phyloP scores from a whole-genome alignment of 352 stramenopile species.

The Phytophthora capsici region DNA sequence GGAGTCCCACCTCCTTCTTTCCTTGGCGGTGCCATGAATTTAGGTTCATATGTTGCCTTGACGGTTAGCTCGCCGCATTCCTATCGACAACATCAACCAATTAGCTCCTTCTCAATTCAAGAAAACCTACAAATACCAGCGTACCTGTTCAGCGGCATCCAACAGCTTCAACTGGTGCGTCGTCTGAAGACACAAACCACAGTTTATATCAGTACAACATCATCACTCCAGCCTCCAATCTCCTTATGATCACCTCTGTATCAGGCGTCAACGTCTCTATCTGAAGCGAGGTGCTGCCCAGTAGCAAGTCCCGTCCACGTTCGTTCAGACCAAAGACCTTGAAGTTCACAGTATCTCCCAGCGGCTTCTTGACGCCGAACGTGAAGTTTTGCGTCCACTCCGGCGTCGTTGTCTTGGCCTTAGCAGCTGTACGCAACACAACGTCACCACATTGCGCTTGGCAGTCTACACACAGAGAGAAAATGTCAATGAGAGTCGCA shows the following conservation, averaged over 20 bases:
- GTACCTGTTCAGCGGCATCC: constrained; percentile 23
- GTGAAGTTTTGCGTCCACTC: constrained; percentile 61
- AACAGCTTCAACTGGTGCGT: constrained; percentile 37
- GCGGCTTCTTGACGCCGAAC: constrained; percentile 59
- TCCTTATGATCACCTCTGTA: constrained; percentile 29
- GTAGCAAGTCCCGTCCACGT: constrained; percentile 42
- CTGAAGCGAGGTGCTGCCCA: constrained; percentile 47
- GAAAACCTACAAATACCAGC: background rate
- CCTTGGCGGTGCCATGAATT: constrained; percentile 32
- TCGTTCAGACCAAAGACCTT: constrained; percentile 60
- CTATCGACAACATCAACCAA: background rate
- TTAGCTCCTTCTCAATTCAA: background rate
- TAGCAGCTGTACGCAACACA: constrained; percentile 51
- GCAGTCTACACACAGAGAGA: constrained; percentile 45
- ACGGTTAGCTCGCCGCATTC: constrained; percentile 46
- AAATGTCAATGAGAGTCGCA: background rate
- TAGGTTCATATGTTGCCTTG: constrained; percentile 55
- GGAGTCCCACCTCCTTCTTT: constrained; percentile 9
- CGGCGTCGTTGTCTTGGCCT: constrained; percentile 51
- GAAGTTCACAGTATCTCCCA: constrained; percentile 53
- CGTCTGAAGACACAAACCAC: constrained; percentile 27
- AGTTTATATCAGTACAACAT: constrained; percentile 14
- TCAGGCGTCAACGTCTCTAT: constrained; percentile 47
- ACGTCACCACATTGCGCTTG: constrained; percentile 61
- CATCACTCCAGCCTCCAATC: background rate